These are phyloP conservation scores for Zopfia rhizophila DNA, from an alignment of 2,329 filamentous ascomycete species.

Conservation along the genomic window DNA sequence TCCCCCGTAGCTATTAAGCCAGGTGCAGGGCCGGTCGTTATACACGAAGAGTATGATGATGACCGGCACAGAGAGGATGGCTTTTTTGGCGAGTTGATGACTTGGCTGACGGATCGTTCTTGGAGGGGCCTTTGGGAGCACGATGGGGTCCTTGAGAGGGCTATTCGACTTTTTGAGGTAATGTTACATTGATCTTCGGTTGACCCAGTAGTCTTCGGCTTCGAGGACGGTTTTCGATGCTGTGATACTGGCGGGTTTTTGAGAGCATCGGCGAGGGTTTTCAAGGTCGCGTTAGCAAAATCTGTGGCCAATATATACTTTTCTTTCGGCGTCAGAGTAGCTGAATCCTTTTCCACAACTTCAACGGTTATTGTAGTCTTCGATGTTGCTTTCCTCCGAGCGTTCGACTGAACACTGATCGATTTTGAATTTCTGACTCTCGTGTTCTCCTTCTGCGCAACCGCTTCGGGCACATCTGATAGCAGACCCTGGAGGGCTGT, in stretches of 20 bases:
- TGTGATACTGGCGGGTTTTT: slow-evolving; percentile 56
- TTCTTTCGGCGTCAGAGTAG: slow-evolving; percentile 65
- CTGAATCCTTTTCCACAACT: slow-evolving; percentile 47
- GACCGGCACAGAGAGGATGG: slow-evolving; percentile 45
- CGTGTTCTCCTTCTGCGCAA: slow-evolving; percentile 43
- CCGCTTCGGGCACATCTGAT: slow-evolving; percentile 43
- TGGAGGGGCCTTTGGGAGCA: slow-evolving; percentile 70
- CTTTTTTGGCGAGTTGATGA: slow-evolving; percentile 64
- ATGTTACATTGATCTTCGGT: slow-evolving; percentile 39
- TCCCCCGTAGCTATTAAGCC: slow-evolving; percentile 68
- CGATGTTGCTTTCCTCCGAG: slow-evolving; percentile 5
- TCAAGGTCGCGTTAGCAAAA: slow-evolving; percentile 76
- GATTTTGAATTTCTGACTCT: slow-evolving; percentile 37
- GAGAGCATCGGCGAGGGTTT: slow-evolving; percentile 73
- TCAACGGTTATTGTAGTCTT: slow-evolving; percentile 41
- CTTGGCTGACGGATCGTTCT: slow-evolving; percentile 69
- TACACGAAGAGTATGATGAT: slow-evolving; percentile 47
- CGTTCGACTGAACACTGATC: slow-evolving; percentile 33
- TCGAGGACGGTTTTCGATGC: slow-evolving; percentile 25
- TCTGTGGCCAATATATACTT: slow-evolving; percentile 76
- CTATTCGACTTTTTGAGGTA: slow-evolving; percentile 27
- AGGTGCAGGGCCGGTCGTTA: slow-evolving; percentile 39
- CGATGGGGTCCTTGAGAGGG: slow-evolving; percentile 30
- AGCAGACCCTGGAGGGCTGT: slow-evolving; percentile 60
- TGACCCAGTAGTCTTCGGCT: slow-evolving; percentile 33